phyloP scores from a whole-genome alignment of 441 rosid genomes.

The Gossypium schwendimanii region DNA sequence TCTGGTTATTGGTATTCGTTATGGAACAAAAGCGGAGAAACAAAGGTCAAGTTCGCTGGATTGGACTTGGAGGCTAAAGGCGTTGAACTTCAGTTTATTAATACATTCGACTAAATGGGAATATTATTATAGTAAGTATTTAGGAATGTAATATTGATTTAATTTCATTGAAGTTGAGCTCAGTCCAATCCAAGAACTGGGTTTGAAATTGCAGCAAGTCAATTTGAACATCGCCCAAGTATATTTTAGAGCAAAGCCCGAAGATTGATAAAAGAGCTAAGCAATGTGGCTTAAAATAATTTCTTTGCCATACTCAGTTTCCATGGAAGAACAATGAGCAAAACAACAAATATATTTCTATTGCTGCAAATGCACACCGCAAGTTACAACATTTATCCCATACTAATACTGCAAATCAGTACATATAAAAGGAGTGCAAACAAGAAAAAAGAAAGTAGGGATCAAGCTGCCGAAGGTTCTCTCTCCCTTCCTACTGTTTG shows the following conservation, averaged over 20 bases:
- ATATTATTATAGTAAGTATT: background rate
- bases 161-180: background rate
- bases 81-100: background rate
- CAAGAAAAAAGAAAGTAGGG: background rate
- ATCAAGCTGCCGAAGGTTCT: constrained; percentile 4
- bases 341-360: background rate
- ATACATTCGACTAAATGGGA: background rate
- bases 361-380: background rate
- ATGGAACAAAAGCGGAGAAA: background rate
- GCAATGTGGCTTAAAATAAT: background rate
- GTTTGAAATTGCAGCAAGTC: no score
- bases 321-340: background rate
- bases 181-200: background rate
- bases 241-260: background rate
- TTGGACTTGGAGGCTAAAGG: background rate
- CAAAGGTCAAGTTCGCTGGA: no score
- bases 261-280: background rate
- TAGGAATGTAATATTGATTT: background rate
- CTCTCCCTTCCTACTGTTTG: constrained; percentile 19
- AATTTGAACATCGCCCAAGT: no score
- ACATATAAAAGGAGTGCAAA: constrained; percentile 12
- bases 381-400: background rate
- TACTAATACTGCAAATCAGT: constrained; percentile 6
- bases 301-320: background rate
- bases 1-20: background rate